Base-by-base conservation (phyloP, 768 basidiomycete species). In the Jaapia argillacea region DNA sequence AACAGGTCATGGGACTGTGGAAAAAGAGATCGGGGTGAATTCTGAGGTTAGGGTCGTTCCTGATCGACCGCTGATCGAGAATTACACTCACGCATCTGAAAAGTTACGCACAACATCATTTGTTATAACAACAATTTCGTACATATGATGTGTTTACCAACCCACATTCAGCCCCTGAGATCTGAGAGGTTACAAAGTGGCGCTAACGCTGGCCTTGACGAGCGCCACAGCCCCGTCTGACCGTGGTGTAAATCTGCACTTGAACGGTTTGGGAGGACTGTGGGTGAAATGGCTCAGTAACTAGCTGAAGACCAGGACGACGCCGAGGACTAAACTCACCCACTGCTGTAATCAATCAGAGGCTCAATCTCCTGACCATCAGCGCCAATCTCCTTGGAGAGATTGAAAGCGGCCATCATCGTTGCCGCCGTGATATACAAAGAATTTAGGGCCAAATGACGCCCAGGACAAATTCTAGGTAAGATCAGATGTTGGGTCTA, bases 211-310 rank as follows among this genome's bases (percentile, higher is more conserved):
- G n/a, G n/a, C n/a, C n/a, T n/a, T n/a, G n/a, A n/a, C n/a, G n/a
- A n/a, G n/a, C n/a, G n/a, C n/a, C n/a, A n/a, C n/a, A n/a, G n/a
- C n/a, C n/a, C n/a, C n/a, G n/a, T n/a, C n/a, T n/a, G n/a, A n/a
- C 10, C 55, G 50, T 2, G 55, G 55, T 44, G 45, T 48, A 21
- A 57, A 45, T 4, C 16, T 21, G 44, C 51, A 50, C 18, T 44
- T 22, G 44, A 57, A 57, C 7, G 55, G 53, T 44, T 41, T 48
- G 2, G 55, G 55, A 38, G 45, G 53, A 6, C 53, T 57, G 26
- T 20, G n/a, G n/a, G n/a, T n/a, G n/a, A n/a, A n/a, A 36, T 4
- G 6, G 1, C 21, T 10, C 7, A 7, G 12, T 18, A 5, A 33
- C 6, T 14, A 24, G 22, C 38, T 18, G 3, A 3, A 24, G 22